Base-by-base conservation (phyloP, 2,329 filamentous ascomycete species). In the Hypoxylon sp. region DNA sequence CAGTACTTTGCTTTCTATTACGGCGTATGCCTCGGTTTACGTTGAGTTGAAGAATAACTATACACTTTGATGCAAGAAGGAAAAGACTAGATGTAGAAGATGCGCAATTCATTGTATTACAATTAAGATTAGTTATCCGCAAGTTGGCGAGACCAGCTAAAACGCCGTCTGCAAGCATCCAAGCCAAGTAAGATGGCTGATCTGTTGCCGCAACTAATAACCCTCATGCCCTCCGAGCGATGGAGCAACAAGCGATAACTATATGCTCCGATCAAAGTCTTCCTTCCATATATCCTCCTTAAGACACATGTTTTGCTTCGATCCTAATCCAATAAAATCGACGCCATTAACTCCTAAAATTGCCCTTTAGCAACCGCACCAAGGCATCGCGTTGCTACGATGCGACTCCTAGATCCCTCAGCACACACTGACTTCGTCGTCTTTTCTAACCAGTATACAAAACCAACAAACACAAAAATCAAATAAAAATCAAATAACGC, bases 101-200 rank as follows among this genome's bases (percentile, higher is more conserved):
- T 60, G 34, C 69, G 55, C 63, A 57, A 63, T 73, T 68, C 63
- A 67, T 71, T 63, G 62, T 70, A 72, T 74, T 75, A 70, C 56
- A 72, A 76, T 76, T 75, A 76, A 59, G 41, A 75, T 75, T 76
- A 75, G 63, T 60, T 73, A 72, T 71, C 72, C 68, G 56, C 72
- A 63, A 72, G 68, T 70, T 67, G 60, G 66, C 55, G 51, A 65
- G 50, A 55, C 64, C 67, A 64, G 60, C 52, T 63, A 7, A 45
- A 49, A 41, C 57, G 53, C 60, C 52, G 52, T 66, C 68, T 49
- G 65, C 68, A 58, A 68, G 68, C 68, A 66, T 50, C 58, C 53
- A 57, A 64, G 41, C 50, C 53, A 34, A 57, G 17, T 50, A 56
- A 62, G 46, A 67, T 53, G 60, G 53, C 66, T 51, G 55, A 38